Percentiles rank a stretch among this genome's conserved stretches.
Conservation (phyloP, 352 stramenopile species). For the Globisporangium emineosum region DNA sequence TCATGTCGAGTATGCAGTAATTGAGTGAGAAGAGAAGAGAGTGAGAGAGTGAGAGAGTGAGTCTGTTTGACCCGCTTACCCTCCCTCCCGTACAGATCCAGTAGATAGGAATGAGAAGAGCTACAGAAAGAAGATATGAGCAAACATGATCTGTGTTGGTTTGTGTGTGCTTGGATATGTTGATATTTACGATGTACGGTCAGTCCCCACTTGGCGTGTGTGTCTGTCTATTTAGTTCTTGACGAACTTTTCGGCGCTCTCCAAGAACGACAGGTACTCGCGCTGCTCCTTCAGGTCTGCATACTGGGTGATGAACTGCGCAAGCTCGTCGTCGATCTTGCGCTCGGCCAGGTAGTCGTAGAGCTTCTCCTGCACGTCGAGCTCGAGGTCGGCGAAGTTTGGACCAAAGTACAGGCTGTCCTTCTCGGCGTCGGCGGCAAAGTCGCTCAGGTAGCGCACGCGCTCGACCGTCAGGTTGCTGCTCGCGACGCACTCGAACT, state of each 20-base stretch:
- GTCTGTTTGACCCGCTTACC: not conserved
- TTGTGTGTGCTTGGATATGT: constrained; percentile 1
- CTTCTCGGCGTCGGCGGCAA: constrained; percentile 47
- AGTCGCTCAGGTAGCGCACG: constrained; percentile 65
- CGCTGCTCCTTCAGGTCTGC: constrained; percentile 84
- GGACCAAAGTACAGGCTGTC: constrained; percentile 75
- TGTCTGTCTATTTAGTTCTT: constrained; percentile 59
- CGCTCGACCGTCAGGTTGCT: constrained; percentile 78
- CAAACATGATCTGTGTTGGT: constrained; percentile 11
- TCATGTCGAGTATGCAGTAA: constrained; percentile 64
- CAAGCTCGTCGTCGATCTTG: constrained; percentile 80
- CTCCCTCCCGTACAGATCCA: not conserved
- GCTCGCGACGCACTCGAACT: constrained; percentile 82
- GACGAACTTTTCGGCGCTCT: constrained; percentile 64
- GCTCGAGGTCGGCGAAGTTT: constrained; percentile 79
- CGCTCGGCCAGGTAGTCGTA: constrained; percentile 75
- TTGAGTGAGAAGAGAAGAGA: not conserved
- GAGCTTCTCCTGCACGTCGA: constrained; percentile 82
- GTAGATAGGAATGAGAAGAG: constrained; percentile 6
- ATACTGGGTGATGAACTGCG: constrained; percentile 84
- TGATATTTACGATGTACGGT: constrained; percentile 14
- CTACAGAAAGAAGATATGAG: constrained; percentile 7
- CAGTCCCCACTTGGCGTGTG: no score
- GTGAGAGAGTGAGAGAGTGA: not conserved
- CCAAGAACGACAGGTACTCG: constrained; percentile 79